A percentile compares a stretch with the other conserved stretches of the same genome.
Evolutionary conservation across 73 alveolate genomes (phyloP).

Genomic region (Urostyla sp.): DNA sequence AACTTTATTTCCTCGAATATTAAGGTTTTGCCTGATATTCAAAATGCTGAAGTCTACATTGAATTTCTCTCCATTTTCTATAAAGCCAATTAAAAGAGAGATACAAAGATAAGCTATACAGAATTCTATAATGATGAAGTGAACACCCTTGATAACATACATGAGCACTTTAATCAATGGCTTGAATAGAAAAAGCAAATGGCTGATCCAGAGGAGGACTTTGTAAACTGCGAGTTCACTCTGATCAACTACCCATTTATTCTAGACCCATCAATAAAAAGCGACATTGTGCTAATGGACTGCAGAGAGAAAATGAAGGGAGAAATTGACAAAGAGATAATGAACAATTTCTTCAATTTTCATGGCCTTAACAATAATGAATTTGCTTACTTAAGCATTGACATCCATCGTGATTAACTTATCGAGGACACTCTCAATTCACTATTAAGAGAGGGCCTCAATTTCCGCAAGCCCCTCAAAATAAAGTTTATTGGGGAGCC

Average conservation of each 20-base stretch:
- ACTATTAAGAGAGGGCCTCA: slow-evolving; percentile 66
- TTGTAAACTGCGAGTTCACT: slow-evolving; percentile 57
- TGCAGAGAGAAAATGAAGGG: slow-evolving; percentile 57
- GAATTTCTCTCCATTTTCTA: slow-evolving; percentile 24
- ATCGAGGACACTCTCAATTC: slow-evolving; percentile 89
- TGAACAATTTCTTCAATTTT: slow-evolving; percentile 51
- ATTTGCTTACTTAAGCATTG: slow-evolving; percentile 68
- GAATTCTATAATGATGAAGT: slow-evolving; percentile 78
- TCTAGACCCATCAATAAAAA: slow-evolving; percentile 84
- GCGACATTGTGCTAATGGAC: slow-evolving; percentile 71
- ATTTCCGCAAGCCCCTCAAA: slow-evolving; percentile 90
- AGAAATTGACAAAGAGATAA: slow-evolving; percentile 57
- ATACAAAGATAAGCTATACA: slow-evolving; percentile 21
- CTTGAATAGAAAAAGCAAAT: slow-evolving; percentile 6
- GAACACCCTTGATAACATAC: slow-evolving; percentile 52
- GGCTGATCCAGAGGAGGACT: slow-evolving; percentile 42
- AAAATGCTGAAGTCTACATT: background rate
- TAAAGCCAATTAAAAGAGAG: slow-evolving; percentile 54
- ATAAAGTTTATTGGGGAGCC: slow-evolving; percentile 93
- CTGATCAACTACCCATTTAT: slow-evolving; percentile 80
- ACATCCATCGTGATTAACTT: slow-evolving; percentile 78
- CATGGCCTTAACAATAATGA: slow-evolving; percentile 40
- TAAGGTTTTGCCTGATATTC: too few species aligned
- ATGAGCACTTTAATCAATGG: slow-evolving; percentile 60
- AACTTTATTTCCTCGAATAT: too few species aligned